Evolutionary conservation across 2,329 filamentous ascomycete species (phyloP), one percentile per base, ranked within the genome.

Genomic region (Amauroascus verrucosus): DNA sequence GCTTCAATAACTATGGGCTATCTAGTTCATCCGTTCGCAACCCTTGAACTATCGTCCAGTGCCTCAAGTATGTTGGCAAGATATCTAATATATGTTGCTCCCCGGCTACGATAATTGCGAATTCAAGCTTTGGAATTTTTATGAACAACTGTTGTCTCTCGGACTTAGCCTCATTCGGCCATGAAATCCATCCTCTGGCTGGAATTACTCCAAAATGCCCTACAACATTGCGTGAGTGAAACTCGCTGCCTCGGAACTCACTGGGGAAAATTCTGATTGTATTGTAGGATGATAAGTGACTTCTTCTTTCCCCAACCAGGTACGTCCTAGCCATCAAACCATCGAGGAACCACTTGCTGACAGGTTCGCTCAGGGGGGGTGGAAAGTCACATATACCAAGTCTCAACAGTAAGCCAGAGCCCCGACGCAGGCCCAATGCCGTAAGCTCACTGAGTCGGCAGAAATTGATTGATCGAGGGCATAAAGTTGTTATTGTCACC

Each of bases 251-350:
- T n/a, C 26, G 48, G 7, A 57, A 18, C 9, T 6, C n/a, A 13
- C 2, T 41, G 38, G 16, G 6, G n/a, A 5, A 13, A 24, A 41
- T 24, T 41, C 59, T 67, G 53, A 69, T 62, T 55, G 8, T 24
- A 1, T 11, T 54, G 11, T 60, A 83, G 80, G 56, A 98, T 98
- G 93, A 87, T 96, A 69, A 90, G 91, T 79, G 93, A 98, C 77
- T 96, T 95, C 79, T 98, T 98, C 83, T 98, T 94, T 67, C 93
- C 93, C 13, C 91, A 97, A 65, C 91, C 93, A 50, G 90, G 76
- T 77, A 67, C 51, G 70, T 52, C 20, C 14, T 16, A 20, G 6
- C 5, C 24, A 4, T 11, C 18, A 11, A 11, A 24, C 5, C 14
- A 16, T 13, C n/a, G 41, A n/a, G 6, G 6, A 24, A n/a, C 33